Evolutionary conservation across 208 protist genomes (phyloP), one percentile per base, ranked within the genome.

Genomic region (Wallacemonas sp.): DNA sequence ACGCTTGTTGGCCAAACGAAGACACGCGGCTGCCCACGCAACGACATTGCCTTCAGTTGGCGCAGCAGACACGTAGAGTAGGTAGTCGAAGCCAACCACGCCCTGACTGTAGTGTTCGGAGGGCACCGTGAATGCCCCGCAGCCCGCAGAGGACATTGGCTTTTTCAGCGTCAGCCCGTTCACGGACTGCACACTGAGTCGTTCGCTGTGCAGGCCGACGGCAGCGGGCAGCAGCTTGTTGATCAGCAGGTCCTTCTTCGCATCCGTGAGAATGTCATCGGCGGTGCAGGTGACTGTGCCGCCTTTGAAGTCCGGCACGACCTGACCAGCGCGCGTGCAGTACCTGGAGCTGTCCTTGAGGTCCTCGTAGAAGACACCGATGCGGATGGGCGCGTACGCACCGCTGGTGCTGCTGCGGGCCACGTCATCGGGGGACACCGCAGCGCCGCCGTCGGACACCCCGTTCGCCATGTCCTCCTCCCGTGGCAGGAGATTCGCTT

Each of bases 11-110:
- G 26, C 31, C 9, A 24, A 26, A 0, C 41, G 2, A 15, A 70
- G 2, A 56, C 89, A 95, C 8, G 71, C 45, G 21, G 19, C 49
- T 11, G 87, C 72, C 77, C 86, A 93, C 55, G 80, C 71, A 12
- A 66, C 9, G n/a, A 56, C 66, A 21, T 22, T 42, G 54, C 21
- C 12, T 11, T 2, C 9, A 0, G 61, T 70, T 12, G 80, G 79
- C 5, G 61, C 83, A 1, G 87, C 59, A 9, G 78, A 44, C 2
- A 92, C 76, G 75, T 93, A 93, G 9, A 96, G 11, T 17, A 92
- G 51, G 53, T 88, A 85, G 70, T 96, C 87, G 11, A 56, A 47
- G 39, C 73, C 66, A 12, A 26, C 45, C 4, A 91, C 67, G 12
- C 84, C 85, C 0, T 4, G 33, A 0, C 62, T 86, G n/a, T 38